These are phyloP conservation scores for Ascochyta koolunga DNA, from an alignment of 2,329 filamentous ascomycete species.

Conservation along the genomic window DNA sequence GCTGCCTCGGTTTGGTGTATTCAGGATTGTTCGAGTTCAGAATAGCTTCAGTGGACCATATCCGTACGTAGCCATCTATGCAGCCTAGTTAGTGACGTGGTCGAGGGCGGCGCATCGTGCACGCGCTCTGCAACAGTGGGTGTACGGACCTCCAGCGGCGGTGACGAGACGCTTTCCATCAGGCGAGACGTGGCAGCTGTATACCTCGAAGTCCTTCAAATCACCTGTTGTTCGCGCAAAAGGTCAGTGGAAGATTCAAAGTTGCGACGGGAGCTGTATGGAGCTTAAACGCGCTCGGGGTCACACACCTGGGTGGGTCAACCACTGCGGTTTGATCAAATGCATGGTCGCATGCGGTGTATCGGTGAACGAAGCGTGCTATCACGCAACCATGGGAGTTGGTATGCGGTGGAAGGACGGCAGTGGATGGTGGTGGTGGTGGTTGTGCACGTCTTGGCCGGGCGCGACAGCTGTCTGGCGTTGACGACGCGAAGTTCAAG, in stretches of 20 bases:
- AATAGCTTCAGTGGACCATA: conserved; percentile 97
- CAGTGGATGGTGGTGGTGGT: conserved; percentile 20
- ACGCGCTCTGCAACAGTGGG: conserved; percentile 20
- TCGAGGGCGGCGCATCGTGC: conserved; percentile 25
- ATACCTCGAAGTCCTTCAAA: conserved; percentile 97
- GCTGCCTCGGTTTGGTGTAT: conserved; percentile 82
- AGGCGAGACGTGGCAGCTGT: conserved; percentile 95
- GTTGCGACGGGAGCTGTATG: neutral
- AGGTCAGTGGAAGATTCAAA: conserved; percentile 20
- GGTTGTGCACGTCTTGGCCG: conserved; percentile 24
- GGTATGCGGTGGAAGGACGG: neutral
- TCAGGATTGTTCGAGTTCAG: conserved; percentile 75
- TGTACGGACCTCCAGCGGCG: conserved; percentile 79
- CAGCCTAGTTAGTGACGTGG: conserved; percentile 22
- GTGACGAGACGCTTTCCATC: conserved; percentile 92
- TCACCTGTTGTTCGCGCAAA: conserved; percentile 66
- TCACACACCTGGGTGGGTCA: conserved; percentile 82
- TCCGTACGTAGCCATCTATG: conserved; percentile 89
- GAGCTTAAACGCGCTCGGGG: conserved; percentile 19
- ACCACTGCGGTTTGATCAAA: conserved; percentile 92
- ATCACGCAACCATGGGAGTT: conserved; percentile 33
- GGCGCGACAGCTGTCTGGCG: conserved; percentile 40
- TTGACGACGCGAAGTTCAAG: conserved; percentile 40
- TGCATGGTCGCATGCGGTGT: conserved; percentile 50
- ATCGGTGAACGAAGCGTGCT: conserved; percentile 29